These are phyloP conservation scores for Clavulina sp. DNA, from an alignment of 768 basidiomycete species.

Conservation along the genomic window DNA sequence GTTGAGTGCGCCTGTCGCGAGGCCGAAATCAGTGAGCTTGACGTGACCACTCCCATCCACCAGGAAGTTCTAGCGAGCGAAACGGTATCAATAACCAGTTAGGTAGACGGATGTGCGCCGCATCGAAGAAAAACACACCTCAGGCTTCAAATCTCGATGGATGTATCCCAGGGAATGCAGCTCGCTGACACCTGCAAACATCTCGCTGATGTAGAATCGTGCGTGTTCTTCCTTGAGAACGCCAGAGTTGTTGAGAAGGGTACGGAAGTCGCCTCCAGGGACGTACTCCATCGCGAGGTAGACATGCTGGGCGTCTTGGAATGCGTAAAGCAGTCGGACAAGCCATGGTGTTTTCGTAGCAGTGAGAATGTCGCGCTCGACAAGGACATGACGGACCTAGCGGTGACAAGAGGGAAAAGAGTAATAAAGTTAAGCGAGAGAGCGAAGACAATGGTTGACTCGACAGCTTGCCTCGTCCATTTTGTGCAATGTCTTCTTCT, in stretches of 20 bases:
- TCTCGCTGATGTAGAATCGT: slow-evolving; percentile 91
- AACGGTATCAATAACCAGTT: not conserved
- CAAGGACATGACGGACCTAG: slow-evolving; percentile 94
- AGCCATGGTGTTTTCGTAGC: slow-evolving; percentile 97
- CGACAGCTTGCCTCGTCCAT: slow-evolving; percentile 77
- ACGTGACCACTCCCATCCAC: slow-evolving; percentile 93
- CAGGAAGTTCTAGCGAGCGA: slow-evolving; percentile 63
- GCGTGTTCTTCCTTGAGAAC: slow-evolving; percentile 96
- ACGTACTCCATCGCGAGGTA: slow-evolving; percentile 99
- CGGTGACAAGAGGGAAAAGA: not conserved
- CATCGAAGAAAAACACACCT: slow-evolving; percentile 34
- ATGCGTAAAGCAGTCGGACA: slow-evolving; percentile 85
- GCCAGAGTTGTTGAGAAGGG: slow-evolving; percentile 92
- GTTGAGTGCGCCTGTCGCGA: slow-evolving; percentile 91
- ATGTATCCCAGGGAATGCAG: slow-evolving; percentile 96
- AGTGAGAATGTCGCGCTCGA: slow-evolving; percentile 93
- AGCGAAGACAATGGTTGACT: slow-evolving; percentile 4
- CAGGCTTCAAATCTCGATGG: slow-evolving; percentile 94
- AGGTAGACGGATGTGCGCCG: not conserved
- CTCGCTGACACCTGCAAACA: slow-evolving; percentile 89
- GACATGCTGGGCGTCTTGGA: slow-evolving; percentile 80
- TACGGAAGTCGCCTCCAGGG: slow-evolving; percentile 95
- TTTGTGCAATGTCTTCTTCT: slow-evolving; percentile 82
- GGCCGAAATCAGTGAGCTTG: slow-evolving; percentile 92
- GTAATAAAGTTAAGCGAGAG: not conserved